Evolutionary conservation across 2,329 filamentous ascomycete genomes (phyloP).

Genomic region (Colletotrichum spinosum): DNA sequence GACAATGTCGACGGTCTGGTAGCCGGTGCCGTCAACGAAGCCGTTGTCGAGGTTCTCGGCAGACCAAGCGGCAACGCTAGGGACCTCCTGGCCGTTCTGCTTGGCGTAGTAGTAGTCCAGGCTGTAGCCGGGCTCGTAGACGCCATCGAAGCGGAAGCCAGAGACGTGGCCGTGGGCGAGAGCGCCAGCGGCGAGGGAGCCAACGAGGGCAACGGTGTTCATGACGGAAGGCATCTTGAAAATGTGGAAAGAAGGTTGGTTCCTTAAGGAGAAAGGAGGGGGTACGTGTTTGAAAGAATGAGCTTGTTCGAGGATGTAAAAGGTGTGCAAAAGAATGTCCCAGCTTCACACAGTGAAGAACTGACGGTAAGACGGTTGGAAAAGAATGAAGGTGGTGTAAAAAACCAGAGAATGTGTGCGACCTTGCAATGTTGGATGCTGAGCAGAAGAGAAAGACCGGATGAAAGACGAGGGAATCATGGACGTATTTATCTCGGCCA

Average conservation of each 20-base stretch:
- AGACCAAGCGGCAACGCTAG: conserved; percentile 51
- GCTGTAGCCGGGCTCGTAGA: conserved; percentile 36
- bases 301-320: conserved; percentile 28
- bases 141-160: conserved; percentile 30
- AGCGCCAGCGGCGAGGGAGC: conserved; percentile 36
- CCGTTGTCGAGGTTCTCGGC: conserved; percentile 60
- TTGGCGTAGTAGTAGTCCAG: conserved; percentile 41
- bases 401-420: conserved; percentile 33
- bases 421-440: conserved; percentile 36
- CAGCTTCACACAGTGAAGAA: conserved; percentile 39
- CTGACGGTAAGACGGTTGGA: conserved; percentile 27
- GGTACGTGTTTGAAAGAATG: conserved; percentile 18
- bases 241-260: conserved; percentile 1
- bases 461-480: conserved; percentile 1
- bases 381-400: conserved; percentile 36
- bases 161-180: conserved; percentile 38
- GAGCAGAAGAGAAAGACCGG: not conserved
- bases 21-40: conserved; percentile 58
- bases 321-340: conserved; percentile 37
- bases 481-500: conserved; percentile 24
- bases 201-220: conserved; percentile 35
- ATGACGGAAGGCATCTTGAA: conserved; percentile 25
- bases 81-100: conserved; percentile 34
- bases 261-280: conserved; percentile 13
- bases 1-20: conserved; percentile 55